These are phyloP conservation scores for Wickerhamomyces sp. DNA, from an alignment of 1,139 yeast genomes.

Conservation along the genomic window DNA sequence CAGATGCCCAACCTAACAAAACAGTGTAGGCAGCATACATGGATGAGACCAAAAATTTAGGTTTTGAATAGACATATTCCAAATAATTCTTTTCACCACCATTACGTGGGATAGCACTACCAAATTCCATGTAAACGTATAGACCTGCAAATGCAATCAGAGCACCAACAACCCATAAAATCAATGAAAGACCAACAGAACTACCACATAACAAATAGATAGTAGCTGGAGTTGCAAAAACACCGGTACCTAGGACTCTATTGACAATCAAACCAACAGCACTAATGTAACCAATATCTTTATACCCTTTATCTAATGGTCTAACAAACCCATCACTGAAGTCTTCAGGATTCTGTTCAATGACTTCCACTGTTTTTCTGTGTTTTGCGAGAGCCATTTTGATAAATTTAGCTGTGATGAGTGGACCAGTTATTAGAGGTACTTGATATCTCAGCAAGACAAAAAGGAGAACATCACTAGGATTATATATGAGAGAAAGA, in stretches of 20 bases:
- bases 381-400: background rate
- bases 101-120: slow-evolving; percentile 76
- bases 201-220: slow-evolving; percentile 60
- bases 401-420: too few species aligned
- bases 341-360: slow-evolving; percentile 1
- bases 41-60: slow-evolving; percentile 64
- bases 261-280: slow-evolving; percentile 50
- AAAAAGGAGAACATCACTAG: background rate
- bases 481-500: background rate
- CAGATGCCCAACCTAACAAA: slow-evolving; percentile 82
- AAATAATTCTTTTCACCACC: slow-evolving; percentile 88
- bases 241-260: slow-evolving; percentile 86
- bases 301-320: slow-evolving; percentile 23
- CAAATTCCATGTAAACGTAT: slow-evolving; percentile 78
- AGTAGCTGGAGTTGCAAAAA: slow-evolving; percentile 80
- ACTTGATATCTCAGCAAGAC: background rate
- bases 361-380: slow-evolving; percentile 1
- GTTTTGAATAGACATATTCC: slow-evolving; percentile 65
- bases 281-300: slow-evolving; percentile 23
- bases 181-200: slow-evolving; percentile 66
- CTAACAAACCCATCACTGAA: slow-evolving; percentile 3
- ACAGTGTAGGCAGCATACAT: slow-evolving; percentile 75
- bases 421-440: background rate
- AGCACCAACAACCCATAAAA: slow-evolving; percentile 78
- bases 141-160: slow-evolving; percentile 70